Conservation (phyloP, 148 eudicot genomes). For the Camellia granthamiana region DNA sequence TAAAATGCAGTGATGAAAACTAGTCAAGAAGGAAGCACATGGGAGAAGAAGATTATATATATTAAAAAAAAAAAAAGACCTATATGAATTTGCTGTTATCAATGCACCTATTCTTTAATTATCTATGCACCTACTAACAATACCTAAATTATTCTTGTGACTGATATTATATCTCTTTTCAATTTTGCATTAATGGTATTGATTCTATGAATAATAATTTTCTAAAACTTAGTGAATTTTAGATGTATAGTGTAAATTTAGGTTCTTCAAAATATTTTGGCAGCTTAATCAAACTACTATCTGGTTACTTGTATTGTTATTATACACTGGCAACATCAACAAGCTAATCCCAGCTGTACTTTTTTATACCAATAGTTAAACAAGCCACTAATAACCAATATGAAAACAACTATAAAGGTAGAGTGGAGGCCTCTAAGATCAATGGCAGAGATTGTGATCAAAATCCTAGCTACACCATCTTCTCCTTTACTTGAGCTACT, state of each 20-base stretch:
- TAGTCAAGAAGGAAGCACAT: background rate
- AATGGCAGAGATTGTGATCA: background rate
- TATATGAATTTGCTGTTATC: background rate
- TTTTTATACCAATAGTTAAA: too few species aligned
- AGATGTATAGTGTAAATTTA: background rate
- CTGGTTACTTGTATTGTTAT: background rate
- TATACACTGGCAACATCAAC: background rate
- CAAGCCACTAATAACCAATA: background rate
- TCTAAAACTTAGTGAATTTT: background rate
- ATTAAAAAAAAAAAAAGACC: background rate
- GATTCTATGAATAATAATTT: background rate
- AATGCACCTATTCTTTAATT: background rate
- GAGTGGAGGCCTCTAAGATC: background rate
- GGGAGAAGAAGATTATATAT: too few species aligned
- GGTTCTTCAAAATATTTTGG: background rate
- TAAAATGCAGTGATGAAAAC: background rate
- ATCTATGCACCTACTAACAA: background rate
- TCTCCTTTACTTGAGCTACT: background rate
- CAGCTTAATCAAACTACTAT: background rate
- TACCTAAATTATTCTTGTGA: background rate
- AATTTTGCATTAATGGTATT: background rate
- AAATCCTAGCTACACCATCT: background rate
- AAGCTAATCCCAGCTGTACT: background rate
- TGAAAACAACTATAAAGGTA: too few species aligned
- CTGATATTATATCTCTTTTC: background rate